Conservation (phyloP, 257 asterid genomes). For the Jaltomata sinuosa region DNA sequence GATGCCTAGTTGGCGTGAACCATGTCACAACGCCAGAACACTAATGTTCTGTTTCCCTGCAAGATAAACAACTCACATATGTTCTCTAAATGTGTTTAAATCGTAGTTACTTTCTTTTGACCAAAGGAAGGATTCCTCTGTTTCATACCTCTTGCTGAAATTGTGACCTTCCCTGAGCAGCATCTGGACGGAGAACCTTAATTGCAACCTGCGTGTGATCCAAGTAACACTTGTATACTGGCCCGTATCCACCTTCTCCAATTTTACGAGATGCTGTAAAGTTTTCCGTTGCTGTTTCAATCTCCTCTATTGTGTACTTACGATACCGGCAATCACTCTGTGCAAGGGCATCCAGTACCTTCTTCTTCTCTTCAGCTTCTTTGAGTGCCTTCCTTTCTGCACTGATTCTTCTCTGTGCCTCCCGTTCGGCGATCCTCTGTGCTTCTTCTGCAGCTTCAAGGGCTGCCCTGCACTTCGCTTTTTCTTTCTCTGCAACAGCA, state of each 20-base stretch:
- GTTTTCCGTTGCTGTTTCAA: slow-evolving; percentile 68
- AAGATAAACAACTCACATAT: not conserved
- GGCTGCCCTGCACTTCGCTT: slow-evolving; percentile 71
- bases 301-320: slow-evolving; percentile 68
- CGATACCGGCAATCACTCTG: slow-evolving; percentile 60
- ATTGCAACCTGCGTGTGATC: slow-evolving; percentile 87
- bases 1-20: not conserved
- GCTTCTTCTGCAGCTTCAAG: slow-evolving; percentile 88
- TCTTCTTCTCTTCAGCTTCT: slow-evolving; percentile 73
- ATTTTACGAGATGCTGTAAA: slow-evolving; percentile 58
- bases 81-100: not conserved
- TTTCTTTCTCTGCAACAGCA: slow-evolving; percentile 70
- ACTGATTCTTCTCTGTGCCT: slow-evolving; percentile 62
- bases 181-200: slow-evolving; percentile 93
- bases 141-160: slow-evolving; percentile 83
- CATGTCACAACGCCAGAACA: not conserved
- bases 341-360: slow-evolving; percentile 45
- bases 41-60: not conserved
- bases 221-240: slow-evolving; percentile 60
- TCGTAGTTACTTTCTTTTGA: not conserved
- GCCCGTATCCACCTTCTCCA: slow-evolving; percentile 98
- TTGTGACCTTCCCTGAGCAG: slow-evolving; percentile 91
- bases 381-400: slow-evolving; percentile 67
- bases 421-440: slow-evolving; percentile 79
- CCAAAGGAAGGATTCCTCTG: not conserved